These are phyloP conservation scores for Forsythia suspensa DNA, from an alignment of 257 asterid species.

Conservation along the genomic window DNA sequence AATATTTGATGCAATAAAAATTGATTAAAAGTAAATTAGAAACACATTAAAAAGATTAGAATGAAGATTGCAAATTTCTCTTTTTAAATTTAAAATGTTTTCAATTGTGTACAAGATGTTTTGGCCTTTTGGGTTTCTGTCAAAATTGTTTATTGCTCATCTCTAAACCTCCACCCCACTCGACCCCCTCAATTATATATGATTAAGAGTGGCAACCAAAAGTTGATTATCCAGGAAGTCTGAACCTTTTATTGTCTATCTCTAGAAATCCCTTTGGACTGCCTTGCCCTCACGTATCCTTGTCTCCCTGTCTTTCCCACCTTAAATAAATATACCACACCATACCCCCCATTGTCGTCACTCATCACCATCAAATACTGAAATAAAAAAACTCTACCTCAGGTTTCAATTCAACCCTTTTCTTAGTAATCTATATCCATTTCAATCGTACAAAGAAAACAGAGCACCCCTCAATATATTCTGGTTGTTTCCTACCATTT, in stretches of 20 bases:
- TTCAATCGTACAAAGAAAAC: not conserved
- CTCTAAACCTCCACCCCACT: too few species aligned
- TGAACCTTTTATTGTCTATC: not conserved
- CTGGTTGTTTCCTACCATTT: not conserved
- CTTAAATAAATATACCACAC: not conserved
- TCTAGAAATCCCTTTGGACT: not conserved
- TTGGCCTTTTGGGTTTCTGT: too few species aligned
- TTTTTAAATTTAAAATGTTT: too few species aligned
- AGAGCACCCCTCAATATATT: not conserved
- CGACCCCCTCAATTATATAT: too few species aligned
- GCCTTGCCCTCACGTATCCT: not conserved
- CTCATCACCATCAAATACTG: not conserved
- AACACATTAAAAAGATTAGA: too few species aligned
- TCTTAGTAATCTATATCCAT: not conserved
- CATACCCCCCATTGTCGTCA: not conserved
- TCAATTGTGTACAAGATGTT: too few species aligned
- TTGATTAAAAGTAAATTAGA: too few species aligned
- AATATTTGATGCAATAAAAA: too few species aligned
- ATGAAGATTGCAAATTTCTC: too few species aligned
- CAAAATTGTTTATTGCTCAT: too few species aligned
- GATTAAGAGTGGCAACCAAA: too few species aligned
- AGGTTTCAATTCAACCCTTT: not conserved
- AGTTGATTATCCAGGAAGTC: too few species aligned
- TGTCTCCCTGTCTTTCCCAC: not conserved
- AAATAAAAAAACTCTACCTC: not conserved